These are phyloP conservation scores for Uronychia binucleata DNA, from an alignment of 73 alveolate species.

Conservation along the genomic window DNA sequence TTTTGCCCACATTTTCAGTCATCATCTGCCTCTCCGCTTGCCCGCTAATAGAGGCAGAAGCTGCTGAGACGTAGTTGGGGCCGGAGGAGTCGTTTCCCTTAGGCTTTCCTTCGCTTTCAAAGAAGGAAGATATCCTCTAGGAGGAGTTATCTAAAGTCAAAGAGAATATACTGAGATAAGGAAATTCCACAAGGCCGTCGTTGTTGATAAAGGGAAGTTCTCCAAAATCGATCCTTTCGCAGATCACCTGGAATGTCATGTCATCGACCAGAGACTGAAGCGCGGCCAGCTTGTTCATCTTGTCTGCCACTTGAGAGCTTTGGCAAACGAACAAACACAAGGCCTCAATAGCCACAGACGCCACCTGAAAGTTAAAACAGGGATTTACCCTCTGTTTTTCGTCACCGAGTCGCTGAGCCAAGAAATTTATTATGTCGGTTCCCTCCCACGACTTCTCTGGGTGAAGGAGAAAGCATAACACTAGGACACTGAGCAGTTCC, in stretches of 20 bases:
- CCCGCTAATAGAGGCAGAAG: neutral
- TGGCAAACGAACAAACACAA: neutral
- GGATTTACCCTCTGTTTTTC: neutral
- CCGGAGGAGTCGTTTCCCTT: no score
- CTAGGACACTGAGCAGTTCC: constrained; percentile 26
- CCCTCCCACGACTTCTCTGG: neutral
- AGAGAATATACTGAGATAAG: neutral
- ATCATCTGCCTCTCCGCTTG: neutral
- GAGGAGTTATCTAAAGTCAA: neutral
- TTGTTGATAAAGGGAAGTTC: neutral
- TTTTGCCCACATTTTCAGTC: neutral
- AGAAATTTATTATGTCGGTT: neutral
- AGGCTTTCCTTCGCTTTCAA: no score
- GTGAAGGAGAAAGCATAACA: constrained; percentile 1
- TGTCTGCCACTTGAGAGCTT: neutral
- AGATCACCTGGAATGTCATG: neutral
- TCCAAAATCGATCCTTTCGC: neutral
- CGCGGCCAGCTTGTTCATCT: neutral
- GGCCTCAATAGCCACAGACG: neutral
- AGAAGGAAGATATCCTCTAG: neutral
- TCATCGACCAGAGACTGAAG: neutral
- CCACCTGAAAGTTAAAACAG: no score
- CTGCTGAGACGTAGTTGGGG: no score
- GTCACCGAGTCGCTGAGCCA: neutral
- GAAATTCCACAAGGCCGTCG: constrained; percentile 38